Conservation (phyloP, 2,329 filamentous ascomycete species). For the Epichloe gansuensis region DNA sequence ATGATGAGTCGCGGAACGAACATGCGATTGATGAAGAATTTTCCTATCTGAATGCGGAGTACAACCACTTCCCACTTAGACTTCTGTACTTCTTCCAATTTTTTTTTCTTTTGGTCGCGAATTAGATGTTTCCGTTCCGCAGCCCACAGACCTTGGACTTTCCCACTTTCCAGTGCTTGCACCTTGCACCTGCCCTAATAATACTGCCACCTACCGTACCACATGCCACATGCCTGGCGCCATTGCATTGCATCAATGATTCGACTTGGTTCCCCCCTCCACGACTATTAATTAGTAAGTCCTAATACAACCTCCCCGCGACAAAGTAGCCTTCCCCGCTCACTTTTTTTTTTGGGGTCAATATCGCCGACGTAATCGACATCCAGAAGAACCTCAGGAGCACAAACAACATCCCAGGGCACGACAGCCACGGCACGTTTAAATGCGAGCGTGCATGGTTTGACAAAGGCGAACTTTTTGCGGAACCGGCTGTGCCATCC, state of each 20-base stretch:
- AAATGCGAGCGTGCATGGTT: slow-evolving; percentile 5
- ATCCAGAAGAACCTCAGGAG: not conserved
- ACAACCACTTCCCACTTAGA: too few relatives aligned
- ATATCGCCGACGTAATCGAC: not conserved
- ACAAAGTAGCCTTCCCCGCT: not conserved
- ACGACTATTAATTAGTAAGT: not conserved
- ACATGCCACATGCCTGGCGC: not conserved
- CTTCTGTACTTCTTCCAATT: too few relatives aligned
- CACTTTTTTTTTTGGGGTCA: not conserved
- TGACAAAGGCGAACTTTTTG: not conserved
- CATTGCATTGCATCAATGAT: not conserved
- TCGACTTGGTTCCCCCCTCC: not conserved
- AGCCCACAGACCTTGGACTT: too few relatives aligned
- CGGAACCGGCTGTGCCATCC: slow-evolving; percentile 6
- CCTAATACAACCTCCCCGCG: not conserved
- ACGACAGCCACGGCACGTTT: not conserved
- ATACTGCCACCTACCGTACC: too few relatives aligned
- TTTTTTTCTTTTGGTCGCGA: too few relatives aligned
- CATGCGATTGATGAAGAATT: too few relatives aligned
- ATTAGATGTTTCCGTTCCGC: too few relatives aligned
- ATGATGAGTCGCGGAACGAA: too few relatives aligned
- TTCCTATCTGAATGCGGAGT: too few relatives aligned
- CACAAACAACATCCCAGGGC: not conserved
- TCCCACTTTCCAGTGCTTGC: too few relatives aligned
- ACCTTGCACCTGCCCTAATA: not conserved